These are phyloP conservation scores for Miscanthus sacchariflorus DNA, from an alignment of 202 grass and related monocot species.

Conservation along the genomic window DNA sequence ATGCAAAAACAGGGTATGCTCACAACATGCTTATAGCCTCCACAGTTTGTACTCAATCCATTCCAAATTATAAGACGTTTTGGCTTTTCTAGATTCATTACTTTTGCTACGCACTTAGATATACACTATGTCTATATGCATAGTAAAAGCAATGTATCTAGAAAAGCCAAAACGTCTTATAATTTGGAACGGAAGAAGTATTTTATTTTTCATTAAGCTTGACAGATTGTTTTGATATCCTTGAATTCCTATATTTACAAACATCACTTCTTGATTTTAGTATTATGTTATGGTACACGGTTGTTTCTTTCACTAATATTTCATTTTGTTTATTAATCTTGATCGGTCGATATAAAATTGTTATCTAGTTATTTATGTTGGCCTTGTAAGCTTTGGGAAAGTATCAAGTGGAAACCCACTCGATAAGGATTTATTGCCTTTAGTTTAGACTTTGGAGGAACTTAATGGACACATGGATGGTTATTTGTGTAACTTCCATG, in stretches of 20 bases:
- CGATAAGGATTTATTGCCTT: neutral
- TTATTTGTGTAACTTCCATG: slow-evolving; percentile 1
- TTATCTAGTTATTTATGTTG: neutral
- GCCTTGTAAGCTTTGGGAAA: neutral
- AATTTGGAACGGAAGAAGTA: neutral
- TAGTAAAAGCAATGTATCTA: no score
- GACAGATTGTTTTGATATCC: slow-evolving; percentile 9
- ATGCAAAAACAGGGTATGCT: slow-evolving; percentile 83
- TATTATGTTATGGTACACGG: neutral
- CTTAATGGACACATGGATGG: neutral
- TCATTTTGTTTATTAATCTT: neutral
- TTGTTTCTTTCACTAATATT: neutral
- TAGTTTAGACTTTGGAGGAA: neutral
- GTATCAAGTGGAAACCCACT: neutral
- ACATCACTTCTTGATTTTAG: neutral
- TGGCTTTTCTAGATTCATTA: no score
- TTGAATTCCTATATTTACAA: neutral
- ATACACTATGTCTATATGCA: no score
- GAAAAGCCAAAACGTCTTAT: no score
- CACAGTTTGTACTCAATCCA: neutral
- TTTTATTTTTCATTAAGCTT: slow-evolving; percentile 15
- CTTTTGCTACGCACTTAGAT: no score
- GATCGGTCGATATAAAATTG: neutral
- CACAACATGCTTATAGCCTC: slow-evolving; percentile 24
- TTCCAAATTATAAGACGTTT: no score